Base-by-base conservation (phyloP, 2,329 filamentous ascomycete genomes). In the Beauveria australis region DNA sequence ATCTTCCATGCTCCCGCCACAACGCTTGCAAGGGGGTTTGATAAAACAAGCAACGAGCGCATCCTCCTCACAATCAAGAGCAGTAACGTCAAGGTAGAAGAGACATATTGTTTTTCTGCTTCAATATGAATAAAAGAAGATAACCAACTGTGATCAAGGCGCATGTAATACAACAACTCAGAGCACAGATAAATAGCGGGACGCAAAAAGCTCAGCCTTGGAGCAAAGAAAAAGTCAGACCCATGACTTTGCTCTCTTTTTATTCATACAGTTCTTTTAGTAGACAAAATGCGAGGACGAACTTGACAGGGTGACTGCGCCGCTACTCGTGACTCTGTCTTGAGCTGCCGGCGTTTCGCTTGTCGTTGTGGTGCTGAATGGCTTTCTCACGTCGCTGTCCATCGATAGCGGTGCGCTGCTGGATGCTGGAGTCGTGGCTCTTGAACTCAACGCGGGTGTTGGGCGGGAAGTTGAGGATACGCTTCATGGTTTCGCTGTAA, bases 361-460 rank as follows among this genome's bases (percentile, higher is more conserved):
- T 76, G 61, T 77, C 75, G 57, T 69, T 68, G 64, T 76, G 73
- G 63, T 78, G 75, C 66, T 83, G 80, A 61, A 75, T 74, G 19
- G 79, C 82, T 76, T 96, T 96, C 70, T 96, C 92, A 67, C 93
- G 91, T 64, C 92, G 89, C 60, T 91, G 90, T 74, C 96, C 91
- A 69, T 97, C 92, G 65, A 96, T 92, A 22, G 90, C 90, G 33
- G 88, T 89, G 66, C 92, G 86, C 76, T 97, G 92, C 67, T 91
- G 89, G 71, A 99, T 97, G 74, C 91, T 96, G 65, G 93, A 91
- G 71, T 97, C 92, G 74, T 99, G 94, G 71, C 89, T 94, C 78
- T 96, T 96, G 85, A 92, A 99, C 67, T 94, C 87, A 63, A 99
- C 88, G 70, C 89, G 89, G 43, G 94, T 97, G 72, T 96, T 93